Evolutionary conservation across 805 yeast genomes (phyloP).

Genomic region (Candida awuae): DNA sequence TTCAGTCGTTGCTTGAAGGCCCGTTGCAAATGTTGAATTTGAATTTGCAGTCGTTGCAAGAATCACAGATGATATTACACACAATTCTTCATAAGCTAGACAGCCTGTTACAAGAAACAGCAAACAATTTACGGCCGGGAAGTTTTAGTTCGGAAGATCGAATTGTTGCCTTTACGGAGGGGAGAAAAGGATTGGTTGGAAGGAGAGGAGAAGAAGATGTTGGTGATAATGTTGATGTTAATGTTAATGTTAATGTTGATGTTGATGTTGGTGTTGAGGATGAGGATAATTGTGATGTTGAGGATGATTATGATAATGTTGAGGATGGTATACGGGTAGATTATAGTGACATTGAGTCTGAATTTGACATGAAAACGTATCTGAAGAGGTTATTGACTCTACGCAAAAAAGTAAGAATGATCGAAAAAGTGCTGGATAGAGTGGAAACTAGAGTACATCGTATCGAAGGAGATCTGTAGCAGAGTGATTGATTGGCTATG

Average conservation of each 20-base stretch:
- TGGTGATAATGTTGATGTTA: not conserved
- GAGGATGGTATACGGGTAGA: conserved; percentile 15
- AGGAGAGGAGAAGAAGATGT: not conserved
- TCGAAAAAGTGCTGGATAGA: conserved; percentile 26
- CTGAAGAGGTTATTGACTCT: conserved; percentile 20
- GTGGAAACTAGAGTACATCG: conserved; percentile 32
- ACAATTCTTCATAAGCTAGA: conserved; percentile 39
- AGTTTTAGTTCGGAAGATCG: not conserved
- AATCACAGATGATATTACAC: conserved; percentile 47
- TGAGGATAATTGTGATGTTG: not conserved
- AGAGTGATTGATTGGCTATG: too few species aligned
- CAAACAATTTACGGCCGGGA: conserved; percentile 8
- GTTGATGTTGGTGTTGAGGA: too few species aligned
- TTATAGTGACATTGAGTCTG: conserved; percentile 12
- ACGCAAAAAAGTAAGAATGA: conserved; percentile 18
- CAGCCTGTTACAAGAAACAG: conserved; percentile 23
- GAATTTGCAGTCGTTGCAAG: conserved; percentile 44
- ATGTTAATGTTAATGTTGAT: too few species aligned
- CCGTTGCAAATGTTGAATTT: conserved; percentile 45
- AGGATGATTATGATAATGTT: conserved; percentile 4
- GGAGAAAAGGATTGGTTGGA: not conserved
- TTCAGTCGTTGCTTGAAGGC: conserved; percentile 46
- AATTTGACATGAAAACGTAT: conserved; percentile 14
- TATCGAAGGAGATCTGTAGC: too few species aligned
- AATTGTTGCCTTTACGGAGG: not conserved